These are phyloP conservation scores for Alternaria ventricosa DNA, from an alignment of 2,329 filamentous ascomycete species.

Conservation along the genomic window DNA sequence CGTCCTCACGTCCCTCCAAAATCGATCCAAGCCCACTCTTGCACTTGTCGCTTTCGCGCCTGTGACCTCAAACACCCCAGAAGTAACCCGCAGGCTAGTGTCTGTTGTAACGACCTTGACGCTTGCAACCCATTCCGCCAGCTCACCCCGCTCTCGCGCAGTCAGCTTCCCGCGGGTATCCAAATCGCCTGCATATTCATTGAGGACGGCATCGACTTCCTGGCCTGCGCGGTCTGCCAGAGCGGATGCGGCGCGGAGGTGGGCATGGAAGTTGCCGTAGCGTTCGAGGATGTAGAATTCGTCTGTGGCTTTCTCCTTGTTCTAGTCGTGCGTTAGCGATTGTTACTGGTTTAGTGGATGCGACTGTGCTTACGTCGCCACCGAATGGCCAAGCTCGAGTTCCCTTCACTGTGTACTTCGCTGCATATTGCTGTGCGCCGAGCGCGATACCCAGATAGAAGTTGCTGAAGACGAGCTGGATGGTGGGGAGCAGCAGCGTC, in stretches of 20 bases:
- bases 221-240: slow-evolving; percentile 64
- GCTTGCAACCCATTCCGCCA: slow-evolving; percentile 68
- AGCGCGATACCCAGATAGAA: slow-evolving; percentile 70
- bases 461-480: slow-evolving; percentile 71
- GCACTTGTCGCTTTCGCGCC: slow-evolving; percentile 64
- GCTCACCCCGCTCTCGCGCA: slow-evolving; percentile 62
- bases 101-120: slow-evolving; percentile 70
- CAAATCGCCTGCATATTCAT: slow-evolving; percentile 40
- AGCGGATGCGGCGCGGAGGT: slow-evolving; percentile 65
- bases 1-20: slow-evolving; percentile 71
- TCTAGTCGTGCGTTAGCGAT: slow-evolving; percentile 29
- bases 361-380: slow-evolving; percentile 53
- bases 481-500: slow-evolving; percentile 66
- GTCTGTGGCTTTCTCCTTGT: slow-evolving; percentile 65
- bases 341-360: not conserved
- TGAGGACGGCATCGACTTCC: slow-evolving; percentile 58
- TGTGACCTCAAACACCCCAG: slow-evolving; percentile 69
- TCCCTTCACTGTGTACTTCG: slow-evolving; percentile 62
- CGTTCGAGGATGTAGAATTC: slow-evolving; percentile 71
- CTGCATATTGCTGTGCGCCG: slow-evolving; percentile 63
- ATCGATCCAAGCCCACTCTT: slow-evolving; percentile 68
- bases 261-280: slow-evolving; percentile 69
- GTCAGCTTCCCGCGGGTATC: slow-evolving; percentile 55
- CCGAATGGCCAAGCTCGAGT: slow-evolving; percentile 71
- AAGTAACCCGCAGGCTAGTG: slow-evolving; percentile 63